These are phyloP conservation scores for Fusarium sp. DNA, from an alignment of 2,329 filamentous ascomycete species.

Conservation along the genomic window DNA sequence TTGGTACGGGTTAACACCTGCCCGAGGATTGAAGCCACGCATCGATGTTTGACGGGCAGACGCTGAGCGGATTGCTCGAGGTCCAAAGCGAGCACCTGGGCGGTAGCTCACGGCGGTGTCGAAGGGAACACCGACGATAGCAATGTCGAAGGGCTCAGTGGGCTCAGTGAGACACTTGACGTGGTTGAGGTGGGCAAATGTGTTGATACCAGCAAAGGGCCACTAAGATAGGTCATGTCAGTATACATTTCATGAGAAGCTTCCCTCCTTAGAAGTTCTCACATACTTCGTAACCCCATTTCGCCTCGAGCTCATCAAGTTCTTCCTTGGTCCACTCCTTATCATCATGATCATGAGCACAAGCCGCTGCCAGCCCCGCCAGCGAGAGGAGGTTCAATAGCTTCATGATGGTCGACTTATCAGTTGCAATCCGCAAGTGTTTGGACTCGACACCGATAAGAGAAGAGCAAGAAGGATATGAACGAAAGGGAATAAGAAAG, in stretches of 20 bases:
- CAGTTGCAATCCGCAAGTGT: not conserved
- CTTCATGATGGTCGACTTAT: constrained; percentile 43
- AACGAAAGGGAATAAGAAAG: not conserved
- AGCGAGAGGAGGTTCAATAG: constrained; percentile 47
- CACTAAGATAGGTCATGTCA: constrained; percentile 46
- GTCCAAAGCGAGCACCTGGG: constrained; percentile 78
- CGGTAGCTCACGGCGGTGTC: constrained; percentile 79
- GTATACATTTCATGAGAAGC: not conserved
- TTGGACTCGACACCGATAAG: not conserved
- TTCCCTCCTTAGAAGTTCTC: not conserved
- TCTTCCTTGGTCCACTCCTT: constrained; percentile 63
- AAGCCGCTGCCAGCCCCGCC: constrained; percentile 45
- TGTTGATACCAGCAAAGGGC: constrained; percentile 77
- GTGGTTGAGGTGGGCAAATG: constrained; percentile 78
- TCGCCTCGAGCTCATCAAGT: constrained; percentile 64
- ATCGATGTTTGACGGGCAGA: constrained; percentile 84
- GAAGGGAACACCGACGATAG: constrained; percentile 78
- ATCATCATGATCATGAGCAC: constrained; percentile 51
- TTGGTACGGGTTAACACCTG: constrained; percentile 84
- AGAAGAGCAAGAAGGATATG: not conserved
- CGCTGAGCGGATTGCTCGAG: constrained; percentile 86
- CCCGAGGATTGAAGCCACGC: constrained; percentile 83
- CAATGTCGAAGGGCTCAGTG: constrained; percentile 74
- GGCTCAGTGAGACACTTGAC: constrained; percentile 77
- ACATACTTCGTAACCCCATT: constrained; percentile 69